Base-by-base conservation (phyloP, 371 early-diverging fungal genomes). In the Chytridium lagenaria region DNA sequence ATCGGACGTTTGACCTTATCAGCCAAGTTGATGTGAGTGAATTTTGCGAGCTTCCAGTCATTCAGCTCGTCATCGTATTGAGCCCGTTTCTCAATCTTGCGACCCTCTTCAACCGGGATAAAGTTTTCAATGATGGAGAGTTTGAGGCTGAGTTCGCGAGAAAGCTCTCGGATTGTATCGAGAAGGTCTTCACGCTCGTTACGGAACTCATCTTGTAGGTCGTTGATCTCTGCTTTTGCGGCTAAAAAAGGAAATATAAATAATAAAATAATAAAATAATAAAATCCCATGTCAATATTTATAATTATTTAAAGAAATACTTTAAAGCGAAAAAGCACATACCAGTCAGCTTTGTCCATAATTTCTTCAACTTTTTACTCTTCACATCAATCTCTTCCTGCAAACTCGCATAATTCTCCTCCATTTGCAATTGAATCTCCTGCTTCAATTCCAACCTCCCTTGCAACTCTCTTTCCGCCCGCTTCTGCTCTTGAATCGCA, bases 371-470 rank as follows among this genome's bases (percentile, higher is more conserved):
- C 73, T 88, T 88, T 39, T 79, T 76, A 12, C 84, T 84, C 71
- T 86, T 87, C 33, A 77, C 78, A 31, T 80, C 81, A 15, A 84
- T 86, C 70, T 84, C 87, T 67, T 88, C 89, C 74, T 87, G 86
- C 36, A 89, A 72, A 0, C 79, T 78, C 19, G 79, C 73, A 69
- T 83, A 89, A 68, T 81, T 77, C 67, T 87, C 89, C 67, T 89
- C 89, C 75, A 87, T 84, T 64, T 85, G 86, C 31, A 89, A 71
- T 40, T 79, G 79, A 23, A 79, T 50, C 69, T 86, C 86, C 38
- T 85, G 84, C 26, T 76, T 72, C 68, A 73, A 69, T 63, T 83
- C 83, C 30, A 88, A 73, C 57, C 83, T 72, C 34, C 79, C 79
- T 59, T 84, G 79, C 22, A 86, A 77, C 73, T 85, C 82, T 12